These are phyloP conservation scores for Saccharomycopsis sp. DNA, from an alignment of 805 yeast species.

Conservation along the genomic window DNA sequence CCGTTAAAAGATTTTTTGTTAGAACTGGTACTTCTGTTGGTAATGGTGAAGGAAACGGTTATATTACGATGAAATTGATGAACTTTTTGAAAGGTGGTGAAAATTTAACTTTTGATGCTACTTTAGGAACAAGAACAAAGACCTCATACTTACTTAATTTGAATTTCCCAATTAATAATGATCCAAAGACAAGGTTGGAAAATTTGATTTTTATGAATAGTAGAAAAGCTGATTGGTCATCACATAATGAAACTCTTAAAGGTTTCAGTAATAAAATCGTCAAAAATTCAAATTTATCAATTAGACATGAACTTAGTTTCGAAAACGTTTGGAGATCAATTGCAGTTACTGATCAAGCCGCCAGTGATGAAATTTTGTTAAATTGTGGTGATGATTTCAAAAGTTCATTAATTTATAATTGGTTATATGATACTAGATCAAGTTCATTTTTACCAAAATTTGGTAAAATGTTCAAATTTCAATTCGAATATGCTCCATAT, in stretches of 20 bases:
- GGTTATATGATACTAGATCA: slow-evolving; percentile 32
- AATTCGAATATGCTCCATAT: slow-evolving; percentile 33
- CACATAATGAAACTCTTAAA: slow-evolving; percentile 41
- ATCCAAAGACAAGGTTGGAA: slow-evolving; percentile 43
- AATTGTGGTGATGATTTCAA: slow-evolving; percentile 58
- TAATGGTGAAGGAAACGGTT: slow-evolving; percentile 95
- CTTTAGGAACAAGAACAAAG: slow-evolving; percentile 49
- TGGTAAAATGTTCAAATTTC: slow-evolving; percentile 32
- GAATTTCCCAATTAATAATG: slow-evolving; percentile 39
- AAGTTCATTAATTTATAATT: slow-evolving; percentile 35
- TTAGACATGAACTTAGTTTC: slow-evolving; percentile 34
- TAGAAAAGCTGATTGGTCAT: slow-evolving; percentile 41
- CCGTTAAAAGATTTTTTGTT: slow-evolving; percentile 64
- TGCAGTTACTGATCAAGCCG: slow-evolving; percentile 31
- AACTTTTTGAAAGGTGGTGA: slow-evolving; percentile 68
- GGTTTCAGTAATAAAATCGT: slow-evolving; percentile 32
- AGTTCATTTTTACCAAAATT: slow-evolving; percentile 31
- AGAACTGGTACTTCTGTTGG: slow-evolving; percentile 95
- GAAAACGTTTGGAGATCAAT: slow-evolving; percentile 43
- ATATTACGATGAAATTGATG: slow-evolving; percentile 57
- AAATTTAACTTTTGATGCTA: slow-evolving; percentile 41
- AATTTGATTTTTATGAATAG: slow-evolving; percentile 38
- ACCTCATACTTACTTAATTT: slow-evolving; percentile 43
- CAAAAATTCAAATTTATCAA: slow-evolving; percentile 8
- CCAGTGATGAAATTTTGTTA: slow-evolving; percentile 45